Conservation (phyloP, 2,329 filamentous ascomycete genomes). For the Fusarium protoensiforme region DNA sequence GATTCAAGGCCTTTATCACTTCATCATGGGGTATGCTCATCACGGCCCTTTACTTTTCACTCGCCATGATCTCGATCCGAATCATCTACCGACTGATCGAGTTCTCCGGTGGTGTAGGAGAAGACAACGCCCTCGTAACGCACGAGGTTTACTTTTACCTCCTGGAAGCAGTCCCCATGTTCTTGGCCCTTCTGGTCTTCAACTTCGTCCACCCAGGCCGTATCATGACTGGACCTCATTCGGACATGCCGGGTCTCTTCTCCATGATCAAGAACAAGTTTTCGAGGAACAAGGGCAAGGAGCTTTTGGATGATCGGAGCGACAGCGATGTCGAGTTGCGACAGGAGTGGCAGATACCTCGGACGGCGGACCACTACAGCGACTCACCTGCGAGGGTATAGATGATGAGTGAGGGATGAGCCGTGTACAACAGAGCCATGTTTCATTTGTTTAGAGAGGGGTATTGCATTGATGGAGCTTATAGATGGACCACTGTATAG, state of each 20-base stretch:
- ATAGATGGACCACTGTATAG: not conserved
- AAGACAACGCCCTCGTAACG: conserved; percentile 29
- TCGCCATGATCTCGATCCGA: conserved; percentile 54
- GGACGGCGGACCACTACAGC: not conserved
- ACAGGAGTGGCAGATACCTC: not conserved
- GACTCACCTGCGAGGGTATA: not conserved
- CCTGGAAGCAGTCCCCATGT: conserved; percentile 58
- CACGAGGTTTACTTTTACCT: conserved; percentile 60
- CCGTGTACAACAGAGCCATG: not conserved
- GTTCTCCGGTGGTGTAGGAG: conserved; percentile 55
- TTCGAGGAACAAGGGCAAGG: not conserved
- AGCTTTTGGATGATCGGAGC: conserved; percentile 24
- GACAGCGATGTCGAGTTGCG: conserved; percentile 30
- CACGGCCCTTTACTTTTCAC: conserved; percentile 48
- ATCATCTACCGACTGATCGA: conserved; percentile 67
- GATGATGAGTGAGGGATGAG: not conserved
- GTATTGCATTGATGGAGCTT: not conserved
- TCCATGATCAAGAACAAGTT: conserved; percentile 13
- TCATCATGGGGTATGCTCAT: conserved; percentile 29
- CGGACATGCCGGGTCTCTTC: conserved; percentile 35
- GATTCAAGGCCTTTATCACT: not conserved
- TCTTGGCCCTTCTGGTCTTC: conserved; percentile 53
- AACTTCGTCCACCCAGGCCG: conserved; percentile 56
- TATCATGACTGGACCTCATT: conserved; percentile 23
- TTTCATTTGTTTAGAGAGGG: not conserved